phyloP scores from a whole-genome alignment of 164 flowering plant species.

The Amborella trichopoda region DNA sequence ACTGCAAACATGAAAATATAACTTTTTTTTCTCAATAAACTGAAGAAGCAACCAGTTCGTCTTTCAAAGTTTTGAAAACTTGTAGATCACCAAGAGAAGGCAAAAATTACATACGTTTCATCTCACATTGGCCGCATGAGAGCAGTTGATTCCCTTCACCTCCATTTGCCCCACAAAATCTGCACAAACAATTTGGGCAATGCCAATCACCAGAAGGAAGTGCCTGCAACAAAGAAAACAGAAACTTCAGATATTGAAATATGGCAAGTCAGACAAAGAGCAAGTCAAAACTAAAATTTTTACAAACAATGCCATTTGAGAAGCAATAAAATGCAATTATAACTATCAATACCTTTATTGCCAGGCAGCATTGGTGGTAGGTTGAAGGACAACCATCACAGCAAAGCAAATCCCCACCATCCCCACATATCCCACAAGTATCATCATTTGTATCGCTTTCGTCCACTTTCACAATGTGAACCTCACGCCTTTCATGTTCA shows the following conservation, averaged over 20 bases:
- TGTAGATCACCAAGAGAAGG: too few relatives aligned
- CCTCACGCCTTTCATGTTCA: conserved; percentile 32
- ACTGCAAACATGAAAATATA: too few relatives aligned
- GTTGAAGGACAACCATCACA: conserved; percentile 99
- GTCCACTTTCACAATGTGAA: conserved; percentile 37
- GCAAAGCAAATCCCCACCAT: conserved; percentile 96
- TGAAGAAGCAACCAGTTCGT: too few relatives aligned
- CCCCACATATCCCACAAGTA: conserved; percentile 93
- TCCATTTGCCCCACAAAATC: conserved; percentile 47
- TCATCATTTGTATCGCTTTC: conserved; percentile 98
- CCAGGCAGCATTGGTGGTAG: conserved; percentile 83
- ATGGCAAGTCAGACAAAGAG: not conserved
- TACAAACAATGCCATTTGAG: too few relatives aligned
- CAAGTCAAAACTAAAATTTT: not conserved
- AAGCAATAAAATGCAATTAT: not conserved
- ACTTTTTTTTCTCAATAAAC: too few relatives aligned
- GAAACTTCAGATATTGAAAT: not conserved
- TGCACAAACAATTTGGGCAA: conserved; percentile 90
- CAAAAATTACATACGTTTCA: conserved; percentile 44
- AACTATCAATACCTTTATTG: conserved; percentile 42
- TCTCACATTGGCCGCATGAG: conserved; percentile 60
- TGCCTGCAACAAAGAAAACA: conserved; percentile 35
- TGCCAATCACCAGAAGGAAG: conserved; percentile 96
- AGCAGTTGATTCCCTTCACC: conserved; percentile 14
- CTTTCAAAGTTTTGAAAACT: too few relatives aligned